Evolutionary conservation across 2,329 filamentous ascomycete species (phyloP), one percentile per base, ranked within the genome.

Genomic region (Cladosporium oxysporum): DNA sequence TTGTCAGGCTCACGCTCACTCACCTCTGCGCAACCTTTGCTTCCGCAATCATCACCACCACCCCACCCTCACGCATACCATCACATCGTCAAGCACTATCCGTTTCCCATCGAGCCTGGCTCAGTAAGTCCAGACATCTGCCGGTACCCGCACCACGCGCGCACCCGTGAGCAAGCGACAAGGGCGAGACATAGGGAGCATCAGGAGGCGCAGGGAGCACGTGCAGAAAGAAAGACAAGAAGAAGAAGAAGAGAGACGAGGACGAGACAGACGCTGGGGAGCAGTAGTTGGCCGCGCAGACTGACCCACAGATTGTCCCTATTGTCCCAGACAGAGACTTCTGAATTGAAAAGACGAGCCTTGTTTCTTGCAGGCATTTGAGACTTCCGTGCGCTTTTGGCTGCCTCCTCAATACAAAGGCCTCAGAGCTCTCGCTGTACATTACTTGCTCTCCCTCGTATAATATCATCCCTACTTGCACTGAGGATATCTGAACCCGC

Each of bases 311-410:
- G 63, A 58, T 26, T 65, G 55, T 65, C 58, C 52, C 58, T 65
- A 65, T 65, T 60, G 63, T 65, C 63, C 52, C 63, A 65, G 63
- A 65, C 63, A 65, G 63, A 65, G 63, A 65, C 63, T 65, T 58
- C 58, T 65, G 55, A 65, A 65, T 65, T 58, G 58, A 65, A 65
- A 60, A 65, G 31, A 65, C 60, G 33, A 63, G 60, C 60, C 60
- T 65, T 53, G 58, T 60, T 65, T 59, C 55, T 53, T 53, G 58
- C 63, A 59, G 57, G 63, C 57, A 41, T 65, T 59, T 65, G 63
- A 65, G 63, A 65, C 49, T 60, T 59, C 55, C 58, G 63, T 65
- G 55, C 63, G 63, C 63, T 59, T 65, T 58, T 60, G 53, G 63
- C 60, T 53, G 55, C 55, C 63, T 59, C 55, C 55, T 59, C n/a